Evolutionary conservation across 2,329 filamentous ascomycete genomes (phyloP).

Genomic region (Neophaeococcomyces mojaviensis): DNA sequence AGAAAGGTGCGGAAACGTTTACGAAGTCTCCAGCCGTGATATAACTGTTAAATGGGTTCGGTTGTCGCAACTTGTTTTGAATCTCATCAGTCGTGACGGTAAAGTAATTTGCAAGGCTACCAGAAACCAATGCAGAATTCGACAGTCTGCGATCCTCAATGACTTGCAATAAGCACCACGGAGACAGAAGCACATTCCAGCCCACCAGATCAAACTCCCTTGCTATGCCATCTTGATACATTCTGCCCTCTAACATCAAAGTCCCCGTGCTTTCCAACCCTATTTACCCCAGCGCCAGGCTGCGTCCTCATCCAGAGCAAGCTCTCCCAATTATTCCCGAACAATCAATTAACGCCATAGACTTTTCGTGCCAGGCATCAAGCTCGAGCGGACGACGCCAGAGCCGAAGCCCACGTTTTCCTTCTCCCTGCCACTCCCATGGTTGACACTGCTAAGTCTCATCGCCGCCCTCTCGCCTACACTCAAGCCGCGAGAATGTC

Average conservation of each 20-base stretch:
- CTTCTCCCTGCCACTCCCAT: constrained; percentile 8
- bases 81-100: background rate
- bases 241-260: no score
- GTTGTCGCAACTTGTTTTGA: background rate
- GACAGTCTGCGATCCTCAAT: no score
- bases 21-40: no score
- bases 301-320: background rate
- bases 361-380: constrained; percentile 20
- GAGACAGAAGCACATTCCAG: no score
- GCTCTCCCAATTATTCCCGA: background rate
- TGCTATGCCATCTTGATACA: no score
- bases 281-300: background rate
- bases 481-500: constrained; percentile 2
- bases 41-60: no score
- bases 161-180: no score
- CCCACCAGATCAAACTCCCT: no score
- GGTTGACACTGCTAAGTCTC: constrained; percentile 11
- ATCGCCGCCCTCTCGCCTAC: constrained; percentile 11
- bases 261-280: background rate
- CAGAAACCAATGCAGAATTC: background rate
- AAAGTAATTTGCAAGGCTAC: background rate
- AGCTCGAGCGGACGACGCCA: constrained; percentile 11
- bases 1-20: no score
- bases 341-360: constrained; percentile 18
- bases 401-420: background rate